These are phyloP conservation scores for Jamesozyma lodderae DNA, from an alignment of 805 yeast species.

Conservation along the genomic window DNA sequence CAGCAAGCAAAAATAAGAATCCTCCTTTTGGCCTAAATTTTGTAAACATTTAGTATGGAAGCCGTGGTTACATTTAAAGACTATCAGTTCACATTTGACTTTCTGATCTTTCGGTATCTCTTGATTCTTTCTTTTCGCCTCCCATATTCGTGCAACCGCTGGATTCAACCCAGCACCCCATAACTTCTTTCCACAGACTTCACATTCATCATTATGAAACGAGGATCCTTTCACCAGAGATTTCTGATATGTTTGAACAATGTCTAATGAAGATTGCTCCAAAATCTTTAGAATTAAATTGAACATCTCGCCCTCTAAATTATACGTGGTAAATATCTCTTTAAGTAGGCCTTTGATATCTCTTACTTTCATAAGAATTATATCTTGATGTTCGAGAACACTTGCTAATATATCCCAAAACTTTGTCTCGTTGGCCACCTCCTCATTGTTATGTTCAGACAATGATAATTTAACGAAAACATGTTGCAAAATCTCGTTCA, in stretches of 20 bases:
- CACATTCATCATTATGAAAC: conserved; percentile 47
- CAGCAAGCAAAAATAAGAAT: conserved; percentile 15
- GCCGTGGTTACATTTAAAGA: conserved; percentile 27
- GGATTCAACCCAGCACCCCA: conserved; percentile 59
- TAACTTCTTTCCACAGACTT: conserved; percentile 62
- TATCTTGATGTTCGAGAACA: conserved; percentile 43
- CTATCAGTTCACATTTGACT: conserved; percentile 5
- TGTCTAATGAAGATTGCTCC: conserved; percentile 45
- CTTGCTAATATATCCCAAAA: conserved; percentile 47
- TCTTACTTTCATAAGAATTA: conserved; percentile 42
- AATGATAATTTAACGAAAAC: conserved; percentile 18
- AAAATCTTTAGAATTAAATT: conserved; percentile 43
- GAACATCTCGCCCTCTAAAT: conserved; percentile 52
- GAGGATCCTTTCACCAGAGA: conserved; percentile 57
- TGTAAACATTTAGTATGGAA: conserved; percentile 23
- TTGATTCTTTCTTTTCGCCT: conserved; percentile 31
- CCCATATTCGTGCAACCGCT: conserved; percentile 50
- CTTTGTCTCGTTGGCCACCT: conserved; percentile 22
- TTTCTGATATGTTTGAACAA: conserved; percentile 35
- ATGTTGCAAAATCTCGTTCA: conserved; percentile 12
- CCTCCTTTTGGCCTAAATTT: conserved; percentile 21
- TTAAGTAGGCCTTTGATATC: conserved; percentile 51
- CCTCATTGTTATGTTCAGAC: conserved; percentile 11
- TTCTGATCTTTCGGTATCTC: background rate
- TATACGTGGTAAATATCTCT: conserved; percentile 56